Evolutionary conservation across 768 basidiomycete species (phyloP).

Genomic region (Phaeolepiota aurea): DNA sequence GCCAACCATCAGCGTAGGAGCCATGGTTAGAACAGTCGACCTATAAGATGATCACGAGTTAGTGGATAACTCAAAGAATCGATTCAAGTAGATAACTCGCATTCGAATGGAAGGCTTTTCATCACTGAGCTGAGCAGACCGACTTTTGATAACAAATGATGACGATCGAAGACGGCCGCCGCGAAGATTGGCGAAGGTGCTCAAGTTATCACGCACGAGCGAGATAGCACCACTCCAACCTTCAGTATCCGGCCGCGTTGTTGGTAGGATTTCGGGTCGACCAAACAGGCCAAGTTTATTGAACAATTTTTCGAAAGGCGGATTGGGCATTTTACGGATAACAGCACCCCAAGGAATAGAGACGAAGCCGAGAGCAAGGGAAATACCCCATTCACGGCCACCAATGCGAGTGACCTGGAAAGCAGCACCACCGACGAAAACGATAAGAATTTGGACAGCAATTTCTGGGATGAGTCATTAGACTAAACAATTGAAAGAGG

Average conservation of each 20-base stretch:
- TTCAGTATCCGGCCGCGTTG: constrained; percentile 45
- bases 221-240: constrained; percentile 77
- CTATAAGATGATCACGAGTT: constrained; percentile 14
- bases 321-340: constrained; percentile 75
- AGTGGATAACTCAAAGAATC: no score
- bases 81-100: constrained; percentile 14
- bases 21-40: constrained; percentile 41
- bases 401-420: constrained; percentile 79
- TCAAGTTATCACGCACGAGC: constrained; percentile 79
- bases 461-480: constrained; percentile 58
- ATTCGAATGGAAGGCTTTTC: constrained; percentile 43
- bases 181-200: constrained; percentile 73
- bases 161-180: constrained; percentile 86
- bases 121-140: constrained; percentile 47
- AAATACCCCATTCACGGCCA: constrained; percentile 90
- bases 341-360: constrained; percentile 84
- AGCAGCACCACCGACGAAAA: constrained; percentile 85
- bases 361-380: constrained; percentile 77
- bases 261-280: constrained; percentile 60
- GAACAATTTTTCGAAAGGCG: constrained; percentile 59
- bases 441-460: constrained; percentile 77
- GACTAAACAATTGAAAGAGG: constrained; percentile 2
- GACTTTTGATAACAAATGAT: constrained; percentile 77
- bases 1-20: constrained; percentile 33
- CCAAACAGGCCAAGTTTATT: constrained; percentile 47